Evolutionary conservation across 768 basidiomycete genomes (phyloP).

Genomic region (Postia placenta): DNA sequence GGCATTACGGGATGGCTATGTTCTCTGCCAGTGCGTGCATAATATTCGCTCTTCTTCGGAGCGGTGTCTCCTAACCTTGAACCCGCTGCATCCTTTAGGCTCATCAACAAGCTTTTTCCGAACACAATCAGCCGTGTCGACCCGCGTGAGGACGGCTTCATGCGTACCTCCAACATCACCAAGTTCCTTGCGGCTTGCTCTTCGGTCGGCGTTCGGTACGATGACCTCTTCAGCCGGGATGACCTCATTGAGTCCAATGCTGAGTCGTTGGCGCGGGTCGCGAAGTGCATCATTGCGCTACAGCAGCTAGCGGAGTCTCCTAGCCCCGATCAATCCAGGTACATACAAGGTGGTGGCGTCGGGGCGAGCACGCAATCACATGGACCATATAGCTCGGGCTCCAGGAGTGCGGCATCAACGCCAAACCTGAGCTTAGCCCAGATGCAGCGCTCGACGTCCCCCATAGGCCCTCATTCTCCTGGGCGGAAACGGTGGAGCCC

Average conservation of each 20-base stretch:
- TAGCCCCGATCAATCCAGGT: conserved; percentile 37
- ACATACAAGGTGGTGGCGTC: conserved; percentile 30
- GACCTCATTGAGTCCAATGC: conserved; percentile 58
- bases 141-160: conserved; percentile 58
- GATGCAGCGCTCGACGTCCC: conserved; percentile 32
- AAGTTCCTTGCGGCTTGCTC: conserved; percentile 75
- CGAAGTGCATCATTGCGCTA: conserved; percentile 64
- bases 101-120: conserved; percentile 73
- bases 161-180: conserved; percentile 64
- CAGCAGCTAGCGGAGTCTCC: conserved; percentile 56
- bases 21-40: conserved; percentile 80
- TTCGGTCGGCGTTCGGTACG: conserved; percentile 53
- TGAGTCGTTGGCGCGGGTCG: conserved; percentile 66
- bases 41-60: conserved; percentile 9
- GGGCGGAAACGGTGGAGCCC: conserved; percentile 45
- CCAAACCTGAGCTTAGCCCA: conserved; percentile 43
- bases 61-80: not conserved
- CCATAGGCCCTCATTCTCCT: conserved; percentile 26
- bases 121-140: conserved; percentile 57
- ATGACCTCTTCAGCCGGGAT: conserved; percentile 62
- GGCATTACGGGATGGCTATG: conserved; percentile 75
- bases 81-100: conserved; percentile 32
- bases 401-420: conserved; percentile 52
- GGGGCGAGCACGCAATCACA: not conserved
- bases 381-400: conserved; percentile 23